A percentile compares a stretch with the other conserved stretches of the same genome.
phyloP scores from a whole-genome alignment of 345 rosid species.

The Kernera saxatilis region DNA sequence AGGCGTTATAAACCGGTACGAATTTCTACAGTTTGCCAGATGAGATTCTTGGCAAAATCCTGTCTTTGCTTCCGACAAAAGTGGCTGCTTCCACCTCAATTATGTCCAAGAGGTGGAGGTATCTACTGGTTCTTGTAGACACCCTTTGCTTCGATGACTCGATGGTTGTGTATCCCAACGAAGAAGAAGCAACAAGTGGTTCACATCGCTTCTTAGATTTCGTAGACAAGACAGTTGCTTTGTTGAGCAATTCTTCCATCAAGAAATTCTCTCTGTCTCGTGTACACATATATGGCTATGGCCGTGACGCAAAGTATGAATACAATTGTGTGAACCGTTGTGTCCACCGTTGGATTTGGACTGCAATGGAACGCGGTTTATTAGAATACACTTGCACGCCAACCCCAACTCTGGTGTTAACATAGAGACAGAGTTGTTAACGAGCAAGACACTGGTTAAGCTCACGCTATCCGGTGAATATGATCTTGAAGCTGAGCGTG shows the following conservation, averaged over 20 bases:
- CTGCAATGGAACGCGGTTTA: too few species aligned
- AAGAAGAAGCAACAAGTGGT: not conserved
- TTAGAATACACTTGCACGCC: not conserved
- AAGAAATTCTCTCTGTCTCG: not conserved
- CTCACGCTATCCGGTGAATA: not conserved
- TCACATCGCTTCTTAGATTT: not conserved
- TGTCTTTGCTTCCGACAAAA: not conserved
- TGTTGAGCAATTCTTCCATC: not conserved
- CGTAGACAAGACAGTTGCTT: not conserved
- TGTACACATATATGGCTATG: not conserved
- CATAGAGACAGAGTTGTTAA: not conserved
- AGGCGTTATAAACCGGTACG: too few species aligned
- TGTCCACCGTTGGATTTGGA: not conserved
- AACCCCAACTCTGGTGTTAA: not conserved
- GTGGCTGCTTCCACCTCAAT: not conserved
- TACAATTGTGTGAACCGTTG: too few species aligned
- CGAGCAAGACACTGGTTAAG: not conserved
- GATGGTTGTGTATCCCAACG: not conserved
- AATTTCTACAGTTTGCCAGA: not conserved
- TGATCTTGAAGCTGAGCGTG: not conserved
- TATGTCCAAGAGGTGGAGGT: not conserved
- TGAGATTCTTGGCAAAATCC: not conserved
- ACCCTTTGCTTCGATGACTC: not conserved
- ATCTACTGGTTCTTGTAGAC: not conserved
- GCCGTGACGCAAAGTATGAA: too few species aligned